Conservation (phyloP, 768 basidiomycete species). For the Agrocybe praecox region DNA sequence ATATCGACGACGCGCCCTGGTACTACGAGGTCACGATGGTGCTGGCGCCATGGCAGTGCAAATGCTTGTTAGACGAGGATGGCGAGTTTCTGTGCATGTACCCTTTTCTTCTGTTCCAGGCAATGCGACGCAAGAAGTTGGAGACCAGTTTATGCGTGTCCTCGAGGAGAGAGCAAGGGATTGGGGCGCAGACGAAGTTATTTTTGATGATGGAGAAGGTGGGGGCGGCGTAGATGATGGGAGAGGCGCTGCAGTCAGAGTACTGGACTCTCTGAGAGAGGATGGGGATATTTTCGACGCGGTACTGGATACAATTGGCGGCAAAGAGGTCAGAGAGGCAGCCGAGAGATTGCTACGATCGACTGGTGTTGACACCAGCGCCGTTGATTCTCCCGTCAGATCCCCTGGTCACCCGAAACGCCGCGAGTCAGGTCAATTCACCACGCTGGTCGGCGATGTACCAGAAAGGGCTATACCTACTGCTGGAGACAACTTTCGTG, state of each 20-base stretch:
- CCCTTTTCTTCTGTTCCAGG: slow-evolving; percentile 32
- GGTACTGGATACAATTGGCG: slow-evolving; percentile 83
- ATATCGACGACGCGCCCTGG: slow-evolving; percentile 44
- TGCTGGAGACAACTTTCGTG: slow-evolving; percentile 72
- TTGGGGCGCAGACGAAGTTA: slow-evolving; percentile 80
- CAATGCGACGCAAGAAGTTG: slow-evolving; percentile 22
- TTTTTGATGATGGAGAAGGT: slow-evolving; percentile 60
- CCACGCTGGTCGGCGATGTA: slow-evolving; percentile 76
- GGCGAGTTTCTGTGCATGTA: slow-evolving; percentile 75
- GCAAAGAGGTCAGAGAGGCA: slow-evolving; percentile 78
- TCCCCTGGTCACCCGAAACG: neutral
- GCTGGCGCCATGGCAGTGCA: slow-evolving; percentile 77
- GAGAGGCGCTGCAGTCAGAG: slow-evolving; percentile 47
- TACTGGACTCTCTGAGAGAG: slow-evolving; percentile 50
- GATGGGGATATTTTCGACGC: slow-evolving; percentile 74
- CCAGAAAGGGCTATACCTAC: slow-evolving; percentile 67
- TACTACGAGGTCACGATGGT: slow-evolving; percentile 76
- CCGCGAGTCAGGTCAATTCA: slow-evolving; percentile 57
- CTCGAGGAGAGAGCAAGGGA: slow-evolving; percentile 57
- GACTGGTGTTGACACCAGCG: slow-evolving; percentile 14
- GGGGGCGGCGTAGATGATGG: slow-evolving; percentile 38
- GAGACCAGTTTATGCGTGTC: slow-evolving; percentile 39
- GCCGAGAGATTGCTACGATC: slow-evolving; percentile 60
- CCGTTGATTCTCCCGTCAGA: neutral
- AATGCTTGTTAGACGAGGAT: slow-evolving; percentile 70